Evolutionary conservation across 2,329 filamentous ascomycete genomes (phyloP), one percentile per base, ranked within the genome.

Genomic region (Diaporthe ampelina): DNA sequence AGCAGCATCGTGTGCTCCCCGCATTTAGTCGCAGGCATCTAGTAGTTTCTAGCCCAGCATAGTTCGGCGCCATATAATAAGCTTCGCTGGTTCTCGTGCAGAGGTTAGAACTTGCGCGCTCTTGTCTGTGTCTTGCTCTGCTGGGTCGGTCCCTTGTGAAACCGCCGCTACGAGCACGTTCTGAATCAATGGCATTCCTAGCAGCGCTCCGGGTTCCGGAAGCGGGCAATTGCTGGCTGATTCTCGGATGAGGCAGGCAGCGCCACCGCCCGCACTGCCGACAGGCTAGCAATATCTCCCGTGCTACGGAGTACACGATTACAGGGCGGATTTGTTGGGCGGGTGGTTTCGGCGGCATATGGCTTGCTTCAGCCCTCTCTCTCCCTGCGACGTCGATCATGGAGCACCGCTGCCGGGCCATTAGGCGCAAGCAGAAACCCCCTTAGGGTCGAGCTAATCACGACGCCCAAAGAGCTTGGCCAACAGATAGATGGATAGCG

Each of bases 21-120:
- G 63, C 63, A 68, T 68, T 68, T 40, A 48, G 32, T 37, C 19
- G 32, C 63, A 52, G 21, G 63, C n/a, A 40, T 26, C 63, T 68
- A 54, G 26, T 37, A 37, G n/a, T 68, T 15, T 40, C 19, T 54
- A 68, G 63, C 37, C 29, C 48, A 54, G 32, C 10, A 52, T 52
- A 56, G 70, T 54, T 59, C 57, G 11, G 29, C 43, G 63, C 72
- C 45, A 71, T 70, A 54, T 59, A 37, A 35, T 72, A 54, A 72
- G 43, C 50, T 63, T 59, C 40, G 32, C 73, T 26, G 68, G 58
- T 35, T 54, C 32, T 19, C 24, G 45, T 68, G n/a, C 43, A 50
- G 43, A 50, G 61, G 26, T 11, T 50, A 67, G 29, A 52, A 45
- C 32, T 67, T 21, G 61, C 45, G 35, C 26, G 4, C 40, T 24